Evolutionary conservation across 495 filamentous ascomycete species (phyloP).

Genomic region (Neurospora sp.): DNA sequence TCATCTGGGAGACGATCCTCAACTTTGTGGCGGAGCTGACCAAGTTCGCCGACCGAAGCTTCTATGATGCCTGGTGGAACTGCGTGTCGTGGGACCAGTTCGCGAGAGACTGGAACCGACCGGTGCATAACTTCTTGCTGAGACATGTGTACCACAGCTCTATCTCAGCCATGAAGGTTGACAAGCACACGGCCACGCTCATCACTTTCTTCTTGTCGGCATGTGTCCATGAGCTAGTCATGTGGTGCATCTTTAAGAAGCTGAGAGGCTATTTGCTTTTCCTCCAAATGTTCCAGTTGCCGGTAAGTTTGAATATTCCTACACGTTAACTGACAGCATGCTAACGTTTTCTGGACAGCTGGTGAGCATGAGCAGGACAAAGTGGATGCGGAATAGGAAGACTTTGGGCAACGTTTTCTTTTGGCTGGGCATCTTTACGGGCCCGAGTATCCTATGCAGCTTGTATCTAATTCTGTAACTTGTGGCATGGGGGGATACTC

Average conservation of each 20-base stretch:
- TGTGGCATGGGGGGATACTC: neutral
- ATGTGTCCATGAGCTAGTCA: constrained; percentile 62
- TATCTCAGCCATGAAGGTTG: constrained; percentile 59
- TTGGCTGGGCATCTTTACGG: constrained; percentile 63
- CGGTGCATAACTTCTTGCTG: constrained; percentile 61
- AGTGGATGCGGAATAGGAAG: constrained; percentile 45
- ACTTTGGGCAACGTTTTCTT: constrained; percentile 63
- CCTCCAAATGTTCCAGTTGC: constrained; percentile 61
- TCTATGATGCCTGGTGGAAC: constrained; percentile 70
- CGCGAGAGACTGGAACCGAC: constrained; percentile 63
- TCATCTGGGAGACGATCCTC: constrained; percentile 73
- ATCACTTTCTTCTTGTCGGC: constrained; percentile 64
- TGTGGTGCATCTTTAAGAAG: constrained; percentile 70
- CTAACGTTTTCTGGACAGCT: constrained; percentile 21
- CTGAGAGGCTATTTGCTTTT: constrained; percentile 61
- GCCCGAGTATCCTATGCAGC: constrained; percentile 60
- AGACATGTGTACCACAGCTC: constrained; percentile 66
- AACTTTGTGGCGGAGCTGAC: constrained; percentile 68
- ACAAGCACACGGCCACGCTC: constrained; percentile 58
- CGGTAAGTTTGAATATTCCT: constrained; percentile 21
- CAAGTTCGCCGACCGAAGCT: constrained; percentile 63
- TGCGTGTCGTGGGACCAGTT: constrained; percentile 54
- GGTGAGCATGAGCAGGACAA: constrained; percentile 51
- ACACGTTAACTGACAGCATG: neutral
- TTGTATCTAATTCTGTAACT: constrained; percentile 57